Percentiles rank a stretch among this genome's conserved stretches.
These are phyloP conservation scores for Moesziomyces parantarcticus DNA, from an alignment of 1,284 basidiomycete genomes.

Conservation along the genomic window DNA sequence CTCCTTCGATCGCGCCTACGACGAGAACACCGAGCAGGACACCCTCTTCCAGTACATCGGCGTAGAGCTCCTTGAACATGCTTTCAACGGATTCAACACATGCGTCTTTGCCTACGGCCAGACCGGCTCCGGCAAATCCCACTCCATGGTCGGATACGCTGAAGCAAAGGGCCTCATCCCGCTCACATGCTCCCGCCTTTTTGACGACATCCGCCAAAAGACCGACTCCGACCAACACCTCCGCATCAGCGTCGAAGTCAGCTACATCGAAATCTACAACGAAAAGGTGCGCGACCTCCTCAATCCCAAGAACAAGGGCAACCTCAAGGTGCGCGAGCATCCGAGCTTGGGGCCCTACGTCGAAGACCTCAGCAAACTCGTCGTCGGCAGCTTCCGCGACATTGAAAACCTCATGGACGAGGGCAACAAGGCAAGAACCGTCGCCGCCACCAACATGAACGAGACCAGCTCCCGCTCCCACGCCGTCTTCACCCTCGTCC, in stretches of 20 bases:
- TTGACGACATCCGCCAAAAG: slow-evolving; percentile 79
- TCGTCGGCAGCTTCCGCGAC: slow-evolving; percentile 88
- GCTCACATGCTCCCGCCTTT: slow-evolving; percentile 90
- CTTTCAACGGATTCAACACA: slow-evolving; percentile 95
- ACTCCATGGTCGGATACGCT: slow-evolving; percentile 72
- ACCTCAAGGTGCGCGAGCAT: slow-evolving; percentile 95
- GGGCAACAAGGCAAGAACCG: slow-evolving; percentile 83
- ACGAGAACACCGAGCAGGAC: slow-evolving; percentile 69
- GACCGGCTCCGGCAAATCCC: slow-evolving; percentile 60
- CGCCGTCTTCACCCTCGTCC: slow-evolving; percentile 61
- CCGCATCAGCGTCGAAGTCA: slow-evolving; percentile 91
- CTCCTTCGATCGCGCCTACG: slow-evolving; percentile 61
- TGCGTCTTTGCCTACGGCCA: slow-evolving; percentile 66
- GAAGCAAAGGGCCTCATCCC: slow-evolving; percentile 97
- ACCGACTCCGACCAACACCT: slow-evolving; percentile 76
- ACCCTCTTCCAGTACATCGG: slow-evolving; percentile 95
- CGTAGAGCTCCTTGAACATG: slow-evolving; percentile 91
- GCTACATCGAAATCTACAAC: slow-evolving; percentile 85
- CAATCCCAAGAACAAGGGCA: slow-evolving; percentile 96
- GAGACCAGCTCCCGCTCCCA: slow-evolving; percentile 63
- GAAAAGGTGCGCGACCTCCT: slow-evolving; percentile 95
- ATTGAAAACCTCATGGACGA: slow-evolving; percentile 99
- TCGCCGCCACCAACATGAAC: slow-evolving; percentile 65
- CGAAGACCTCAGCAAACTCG: slow-evolving; percentile 93
- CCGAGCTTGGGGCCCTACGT: slow-evolving; percentile 87